Evolutionary conservation across 2,329 filamentous ascomycete species (phyloP), one percentile per base, ranked within the genome.

Genomic region (Sporothrix sp.): DNA sequence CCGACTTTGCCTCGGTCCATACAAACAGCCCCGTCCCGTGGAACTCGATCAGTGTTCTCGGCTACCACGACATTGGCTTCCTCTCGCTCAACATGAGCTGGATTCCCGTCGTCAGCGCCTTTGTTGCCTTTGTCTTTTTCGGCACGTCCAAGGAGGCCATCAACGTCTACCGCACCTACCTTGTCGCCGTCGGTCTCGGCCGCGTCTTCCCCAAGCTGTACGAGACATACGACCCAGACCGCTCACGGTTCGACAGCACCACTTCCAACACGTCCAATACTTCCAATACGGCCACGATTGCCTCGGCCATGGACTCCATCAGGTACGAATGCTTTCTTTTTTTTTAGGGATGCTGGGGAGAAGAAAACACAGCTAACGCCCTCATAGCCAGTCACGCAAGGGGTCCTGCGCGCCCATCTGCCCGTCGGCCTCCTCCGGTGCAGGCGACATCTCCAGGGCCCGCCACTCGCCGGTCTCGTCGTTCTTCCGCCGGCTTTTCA

Each of bases 131-230:
- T 37, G 37, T 70, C 27, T 78, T 77, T 61, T 81, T 80, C 50
- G 77, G 78, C 40, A 70, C 70, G 52, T 77, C 73, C n/a, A 68
- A 67, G 23, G 76, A 79, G 27, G 73, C 74, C 10, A 63, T 71
- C 53, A 74, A 74, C 51, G 65, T 65, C 48, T 79, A 79, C 60
- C 67, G 74, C 18, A 48, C 55, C 1, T 56, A 60, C 6, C 57
- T 72, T 6, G 58, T 75, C 6, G 55, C 53, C 7, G 3, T 72
- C 23, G 71, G 74, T 0, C 58, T 76, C 1, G 72, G 68, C 27
- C 63, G 54, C 23, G 14, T 72, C 16, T 76, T 73, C 53, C 70
- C 73, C 0, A 54, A 55, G 4, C 64, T 76, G 5, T 54, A 62
- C 7, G 52, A 67, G 10, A 59, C 60, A 40, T 63, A 65, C 47